phyloP scores from a whole-genome alignment of 208 protist genomes.

The Acanthamoeba divionensis region DNA sequence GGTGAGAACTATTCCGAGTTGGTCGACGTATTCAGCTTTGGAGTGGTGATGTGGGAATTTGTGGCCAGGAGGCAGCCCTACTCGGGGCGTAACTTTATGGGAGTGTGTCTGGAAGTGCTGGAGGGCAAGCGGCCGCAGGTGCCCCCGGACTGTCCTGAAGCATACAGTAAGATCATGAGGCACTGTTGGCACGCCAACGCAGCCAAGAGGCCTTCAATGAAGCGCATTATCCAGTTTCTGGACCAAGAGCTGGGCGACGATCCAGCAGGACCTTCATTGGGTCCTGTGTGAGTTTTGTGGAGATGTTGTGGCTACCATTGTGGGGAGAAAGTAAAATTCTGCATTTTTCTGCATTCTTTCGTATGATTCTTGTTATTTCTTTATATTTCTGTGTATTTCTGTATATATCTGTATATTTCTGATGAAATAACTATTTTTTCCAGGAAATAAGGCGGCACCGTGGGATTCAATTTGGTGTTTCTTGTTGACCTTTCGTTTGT shows the following conservation, averaged over 20 bases:
- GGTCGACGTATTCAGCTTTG: slow-evolving; percentile 12
- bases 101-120: background rate
- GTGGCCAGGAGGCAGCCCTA: background rate
- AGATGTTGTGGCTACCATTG: too few relatives aligned
- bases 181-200: background rate
- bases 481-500: too few relatives aligned
- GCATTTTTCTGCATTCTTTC: too few relatives aligned
- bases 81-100: slow-evolving; percentile 37
- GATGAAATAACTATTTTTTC: too few relatives aligned
- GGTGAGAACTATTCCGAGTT: background rate
- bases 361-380: too few relatives aligned
- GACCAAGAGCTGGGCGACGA: background rate
- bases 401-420: too few relatives aligned
- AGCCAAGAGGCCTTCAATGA: background rate
- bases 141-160: background rate
- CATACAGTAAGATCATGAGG: background rate
- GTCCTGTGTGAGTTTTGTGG: too few relatives aligned
- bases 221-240: background rate
- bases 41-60: background rate
- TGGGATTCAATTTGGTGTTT: too few relatives aligned
- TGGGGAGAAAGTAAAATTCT: too few relatives aligned
- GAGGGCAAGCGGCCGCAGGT: slow-evolving; percentile 24
- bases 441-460: too few relatives aligned
- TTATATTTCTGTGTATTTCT: too few relatives aligned
- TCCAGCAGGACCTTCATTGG: too few relatives aligned